Evolutionary conservation across 306 rosid genomes (phyloP).

Genomic region (Rosa multiflora): DNA sequence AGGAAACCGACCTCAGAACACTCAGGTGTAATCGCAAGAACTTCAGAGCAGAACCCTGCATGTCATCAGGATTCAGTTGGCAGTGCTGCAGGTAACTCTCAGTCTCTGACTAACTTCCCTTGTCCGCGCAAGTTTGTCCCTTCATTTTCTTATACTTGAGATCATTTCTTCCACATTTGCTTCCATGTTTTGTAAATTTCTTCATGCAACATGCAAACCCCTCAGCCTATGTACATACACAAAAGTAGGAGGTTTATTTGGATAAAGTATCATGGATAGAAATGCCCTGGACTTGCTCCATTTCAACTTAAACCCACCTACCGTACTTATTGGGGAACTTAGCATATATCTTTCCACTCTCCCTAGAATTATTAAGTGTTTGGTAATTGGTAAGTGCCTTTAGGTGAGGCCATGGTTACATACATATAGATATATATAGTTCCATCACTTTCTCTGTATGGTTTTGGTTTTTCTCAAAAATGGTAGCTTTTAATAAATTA

Average conservation of each 20-base stretch:
- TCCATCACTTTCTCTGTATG: not conserved
- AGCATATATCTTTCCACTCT: not conserved
- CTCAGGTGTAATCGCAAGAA: conserved; percentile 34
- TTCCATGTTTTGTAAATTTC: not conserved
- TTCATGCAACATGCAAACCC: not conserved
- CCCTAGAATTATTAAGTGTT: not conserved
- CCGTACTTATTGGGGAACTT: not conserved
- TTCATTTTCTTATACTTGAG: conserved; percentile 6
- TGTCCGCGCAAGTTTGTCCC: conserved; percentile 17
- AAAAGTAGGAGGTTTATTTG: not conserved
- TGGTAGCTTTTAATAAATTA: not conserved
- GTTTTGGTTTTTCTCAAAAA: not conserved
- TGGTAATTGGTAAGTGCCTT: not conserved
- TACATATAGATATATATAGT: not conserved
- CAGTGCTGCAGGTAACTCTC: conserved; percentile 51
- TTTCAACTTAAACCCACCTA: not conserved
- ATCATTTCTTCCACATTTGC: not conserved
- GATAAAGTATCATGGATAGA: not conserved
- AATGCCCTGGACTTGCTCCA: not conserved
- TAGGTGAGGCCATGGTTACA: not conserved
- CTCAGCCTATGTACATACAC: not conserved
- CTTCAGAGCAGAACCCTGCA: conserved; percentile 35
- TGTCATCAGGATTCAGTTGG: conserved; percentile 37
- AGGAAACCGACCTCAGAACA: conserved; percentile 24
- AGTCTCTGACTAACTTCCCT: conserved; percentile 20